Conservation (phyloP, 331 rosid genomes). For the Rhamnella rubrinervis region DNA sequence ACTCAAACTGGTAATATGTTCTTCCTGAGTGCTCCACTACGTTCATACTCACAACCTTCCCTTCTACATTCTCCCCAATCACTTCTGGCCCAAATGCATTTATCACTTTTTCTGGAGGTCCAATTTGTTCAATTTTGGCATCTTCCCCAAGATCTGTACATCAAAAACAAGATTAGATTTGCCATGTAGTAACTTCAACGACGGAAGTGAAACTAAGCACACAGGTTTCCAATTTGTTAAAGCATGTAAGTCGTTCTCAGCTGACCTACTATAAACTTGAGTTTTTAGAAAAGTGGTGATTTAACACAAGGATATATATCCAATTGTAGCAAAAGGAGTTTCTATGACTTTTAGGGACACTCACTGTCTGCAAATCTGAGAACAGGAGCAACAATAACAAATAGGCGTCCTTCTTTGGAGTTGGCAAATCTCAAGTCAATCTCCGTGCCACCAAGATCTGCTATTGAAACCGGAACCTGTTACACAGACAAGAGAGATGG, state of each 20-base stretch:
- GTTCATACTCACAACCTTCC: conserved; percentile 63
- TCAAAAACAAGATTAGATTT: conserved; percentile 8
- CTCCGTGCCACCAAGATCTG: conserved; percentile 98
- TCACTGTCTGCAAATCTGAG: conserved; percentile 79
- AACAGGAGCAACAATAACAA: conserved; percentile 91
- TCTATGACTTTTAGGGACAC: conserved; percentile 14
- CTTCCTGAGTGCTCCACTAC: conserved; percentile 74
- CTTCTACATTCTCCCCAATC: conserved; percentile 94
- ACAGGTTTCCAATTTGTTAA: not conserved
- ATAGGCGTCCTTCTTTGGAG: conserved; percentile 82
- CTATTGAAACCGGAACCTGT: conserved; percentile 97
- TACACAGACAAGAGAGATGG: conserved; percentile 20
- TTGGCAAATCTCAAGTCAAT: conserved; percentile 84
- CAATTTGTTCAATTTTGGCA: conserved; percentile 79
- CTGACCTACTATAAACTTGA: no score
- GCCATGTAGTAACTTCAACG: conserved; percentile 1
- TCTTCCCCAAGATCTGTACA: conserved; percentile 69
- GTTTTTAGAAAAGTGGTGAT: no score
- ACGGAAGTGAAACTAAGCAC: conserved; percentile 1
- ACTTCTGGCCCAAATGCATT: conserved; percentile 92
- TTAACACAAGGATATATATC: not conserved
- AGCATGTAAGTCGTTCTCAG: no score
- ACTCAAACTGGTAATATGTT: conserved; percentile 86
- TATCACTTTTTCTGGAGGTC: conserved; percentile 87
- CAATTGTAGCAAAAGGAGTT: not conserved